Percentiles rank a stretch among this genome's conserved stretches.
Conservation (phyloP, 148 eudicot species). For the Diospyros lotus region DNA sequence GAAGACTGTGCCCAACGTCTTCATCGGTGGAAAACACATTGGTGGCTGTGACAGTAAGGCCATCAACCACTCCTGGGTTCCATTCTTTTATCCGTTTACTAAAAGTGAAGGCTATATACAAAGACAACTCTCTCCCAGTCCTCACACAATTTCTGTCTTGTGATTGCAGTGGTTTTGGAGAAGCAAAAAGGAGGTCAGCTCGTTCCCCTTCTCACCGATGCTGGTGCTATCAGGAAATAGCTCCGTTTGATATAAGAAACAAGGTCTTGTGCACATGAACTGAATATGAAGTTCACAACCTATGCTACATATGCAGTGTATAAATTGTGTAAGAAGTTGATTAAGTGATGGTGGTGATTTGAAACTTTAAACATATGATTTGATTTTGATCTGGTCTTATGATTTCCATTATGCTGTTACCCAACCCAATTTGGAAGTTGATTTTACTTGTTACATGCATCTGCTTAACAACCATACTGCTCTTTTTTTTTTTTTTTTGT, state of each 20-base stretch:
- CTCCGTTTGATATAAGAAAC: conserved; percentile 4
- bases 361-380: too few species aligned
- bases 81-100: not conserved
- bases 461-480: too few species aligned
- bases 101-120: too few species aligned
- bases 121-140: too few species aligned
- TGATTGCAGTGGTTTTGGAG: conserved; percentile 43
- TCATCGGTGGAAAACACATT: conserved; percentile 77
- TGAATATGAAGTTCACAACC: not conserved
- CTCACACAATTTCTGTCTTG: not conserved
- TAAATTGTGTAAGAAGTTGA: too few species aligned
- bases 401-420: too few species aligned
- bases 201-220: conserved; percentile 54
- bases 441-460: too few species aligned
- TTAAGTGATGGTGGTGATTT: too few species aligned
- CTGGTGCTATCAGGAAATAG: conserved; percentile 43
- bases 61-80: not conserved
- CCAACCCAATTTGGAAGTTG: too few species aligned
- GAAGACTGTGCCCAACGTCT: conserved; percentile 79
- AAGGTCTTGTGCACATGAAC: not conserved
- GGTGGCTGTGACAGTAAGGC: conserved; percentile 85
- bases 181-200: conserved; percentile 57
- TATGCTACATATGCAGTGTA: too few species aligned
- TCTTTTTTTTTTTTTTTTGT: too few species aligned
- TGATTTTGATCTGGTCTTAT: too few species aligned